These are phyloP conservation scores for Dendrocalamus latiflorus DNA, from an alignment of 202 grass and related monocot species.

Conservation along the genomic window DNA sequence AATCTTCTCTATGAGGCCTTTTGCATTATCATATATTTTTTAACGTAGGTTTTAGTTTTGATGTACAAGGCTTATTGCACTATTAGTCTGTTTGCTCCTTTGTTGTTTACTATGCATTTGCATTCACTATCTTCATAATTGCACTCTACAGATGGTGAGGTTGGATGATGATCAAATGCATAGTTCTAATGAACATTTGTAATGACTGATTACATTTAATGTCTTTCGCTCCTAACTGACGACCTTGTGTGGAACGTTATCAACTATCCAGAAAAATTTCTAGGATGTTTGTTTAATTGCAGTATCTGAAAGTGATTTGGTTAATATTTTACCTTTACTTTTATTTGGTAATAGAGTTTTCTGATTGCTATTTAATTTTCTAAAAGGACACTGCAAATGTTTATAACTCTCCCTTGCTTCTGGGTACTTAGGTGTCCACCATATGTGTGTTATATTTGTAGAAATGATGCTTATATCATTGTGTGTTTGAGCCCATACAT, in stretches of 20 bases:
- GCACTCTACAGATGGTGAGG: neutral
- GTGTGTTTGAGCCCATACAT: neutral
- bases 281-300: neutral
- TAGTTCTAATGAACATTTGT: slow-evolving; percentile 52
- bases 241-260: neutral
- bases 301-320: neutral
- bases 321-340: neutral
- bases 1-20: slow-evolving; percentile 39
- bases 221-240: slow-evolving; percentile 59
- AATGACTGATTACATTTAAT: slow-evolving; percentile 30
- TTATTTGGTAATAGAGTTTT: too few species aligned
- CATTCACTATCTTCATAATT: neutral
- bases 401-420: too few species aligned
- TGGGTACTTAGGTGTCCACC: too few species aligned
- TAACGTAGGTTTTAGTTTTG: neutral
- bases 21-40: neutral
- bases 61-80: neutral
- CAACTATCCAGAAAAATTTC: neutral
- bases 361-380: too few species aligned
- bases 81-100: neutral
- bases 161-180: slow-evolving; percentile 43
- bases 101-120: neutral
- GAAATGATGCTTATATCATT: neutral
- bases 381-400: too few species aligned
- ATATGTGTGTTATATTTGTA: neutral